These are phyloP conservation scores for Lactarius pseudohatsudake DNA, from an alignment of 768 basidiomycete species.

Conservation along the genomic window DNA sequence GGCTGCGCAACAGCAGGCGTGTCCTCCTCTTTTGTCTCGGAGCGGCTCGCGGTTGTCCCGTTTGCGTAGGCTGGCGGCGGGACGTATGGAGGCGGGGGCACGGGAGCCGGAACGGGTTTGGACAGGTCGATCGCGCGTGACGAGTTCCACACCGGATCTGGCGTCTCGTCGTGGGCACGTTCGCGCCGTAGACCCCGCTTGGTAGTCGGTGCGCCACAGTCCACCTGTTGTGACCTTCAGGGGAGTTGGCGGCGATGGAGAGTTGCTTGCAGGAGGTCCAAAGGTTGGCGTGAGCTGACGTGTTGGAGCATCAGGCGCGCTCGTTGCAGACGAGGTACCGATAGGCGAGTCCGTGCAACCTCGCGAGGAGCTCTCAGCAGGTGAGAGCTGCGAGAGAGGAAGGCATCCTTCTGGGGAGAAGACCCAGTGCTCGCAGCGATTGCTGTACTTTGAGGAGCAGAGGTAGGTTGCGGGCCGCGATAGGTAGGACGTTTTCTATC, in stretches of 20 bases:
- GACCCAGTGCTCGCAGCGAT: neutral
- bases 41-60: neutral
- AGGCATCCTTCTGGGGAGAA: neutral
- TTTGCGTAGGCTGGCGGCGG: neutral
- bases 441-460: neutral
- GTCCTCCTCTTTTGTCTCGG: neutral
- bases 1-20: neutral
- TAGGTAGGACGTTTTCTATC: conserved; percentile 5
- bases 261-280: neutral
- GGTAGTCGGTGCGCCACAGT: neutral
- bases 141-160: conserved; percentile 22
- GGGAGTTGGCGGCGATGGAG: neutral
- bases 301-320: neutral
- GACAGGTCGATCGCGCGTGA: neutral
- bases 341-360: neutral
- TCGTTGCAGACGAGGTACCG: neutral
- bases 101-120: neutral
- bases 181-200: conserved; percentile 17
- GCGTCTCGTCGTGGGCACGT: conserved; percentile 1
- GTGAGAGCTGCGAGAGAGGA: too few species aligned
- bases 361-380: neutral
- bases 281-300: neutral
- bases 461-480: neutral
- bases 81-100: conserved; percentile 1
- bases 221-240: neutral